Percentiles rank a stretch among this genome's conserved stretches.
Conservation (phyloP, 1,284 basidiomycete species). For the Tilletia setariae region DNA sequence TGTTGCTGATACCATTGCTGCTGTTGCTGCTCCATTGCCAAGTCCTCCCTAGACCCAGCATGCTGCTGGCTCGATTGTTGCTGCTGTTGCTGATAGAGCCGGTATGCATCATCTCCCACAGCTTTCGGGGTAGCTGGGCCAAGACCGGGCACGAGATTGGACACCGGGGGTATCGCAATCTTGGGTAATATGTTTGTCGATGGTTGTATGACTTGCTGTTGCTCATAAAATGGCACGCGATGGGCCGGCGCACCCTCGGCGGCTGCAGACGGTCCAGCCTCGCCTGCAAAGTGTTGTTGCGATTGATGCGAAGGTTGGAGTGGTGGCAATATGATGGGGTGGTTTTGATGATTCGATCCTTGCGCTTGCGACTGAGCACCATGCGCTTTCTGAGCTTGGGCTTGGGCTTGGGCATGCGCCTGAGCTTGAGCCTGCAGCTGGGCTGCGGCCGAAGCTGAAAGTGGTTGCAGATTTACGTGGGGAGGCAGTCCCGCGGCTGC, state of each 20-base stretch:
- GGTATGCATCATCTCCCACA: slow-evolving; percentile 13
- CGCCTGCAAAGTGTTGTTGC: slow-evolving; percentile 33
- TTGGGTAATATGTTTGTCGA: slow-evolving; percentile 9
- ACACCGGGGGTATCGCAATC: slow-evolving; percentile 3
- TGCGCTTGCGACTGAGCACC: slow-evolving; percentile 55
- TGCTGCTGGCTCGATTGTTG: background rate
- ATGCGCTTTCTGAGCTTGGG: slow-evolving; percentile 21
- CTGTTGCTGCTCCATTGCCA: background rate
- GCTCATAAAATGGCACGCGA: slow-evolving; percentile 25
- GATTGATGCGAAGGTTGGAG: slow-evolving; percentile 22
- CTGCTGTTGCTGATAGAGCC: slow-evolving; percentile 31
- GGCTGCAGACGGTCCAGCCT: slow-evolving; percentile 28
- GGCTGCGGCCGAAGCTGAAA: slow-evolving; percentile 57
- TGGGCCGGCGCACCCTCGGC: slow-evolving; percentile 18
- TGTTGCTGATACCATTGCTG: slow-evolving; percentile 19
- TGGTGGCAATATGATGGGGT: background rate
- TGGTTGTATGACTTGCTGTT: background rate
- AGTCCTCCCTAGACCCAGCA: too few species aligned
- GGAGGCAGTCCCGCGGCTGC: slow-evolving; percentile 18
- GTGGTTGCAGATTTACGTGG: slow-evolving; percentile 27
- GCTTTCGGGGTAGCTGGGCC: background rate
- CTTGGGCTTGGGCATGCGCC: slow-evolving; percentile 1
- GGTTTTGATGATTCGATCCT: slow-evolving; percentile 26
- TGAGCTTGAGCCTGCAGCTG: slow-evolving; percentile 17
- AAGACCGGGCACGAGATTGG: background rate